phyloP scores from a whole-genome alignment of 768 basidiomycete species.

The Pseudohyphozyma bogoriensis region DNA sequence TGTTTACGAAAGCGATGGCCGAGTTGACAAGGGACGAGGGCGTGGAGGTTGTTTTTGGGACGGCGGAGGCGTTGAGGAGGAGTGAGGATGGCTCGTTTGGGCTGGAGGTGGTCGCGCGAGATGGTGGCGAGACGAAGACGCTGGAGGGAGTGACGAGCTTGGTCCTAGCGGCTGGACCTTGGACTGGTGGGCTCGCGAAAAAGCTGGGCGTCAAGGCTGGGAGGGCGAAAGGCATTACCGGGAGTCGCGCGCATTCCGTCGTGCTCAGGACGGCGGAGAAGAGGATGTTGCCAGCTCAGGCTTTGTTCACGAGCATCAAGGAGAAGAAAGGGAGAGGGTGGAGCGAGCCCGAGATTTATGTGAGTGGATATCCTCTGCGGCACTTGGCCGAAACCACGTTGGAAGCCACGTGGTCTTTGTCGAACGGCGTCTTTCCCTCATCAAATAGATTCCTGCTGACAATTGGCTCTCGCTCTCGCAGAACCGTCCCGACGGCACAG shows the following conservation, averaged over 20 bases:
- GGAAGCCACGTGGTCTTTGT: background rate
- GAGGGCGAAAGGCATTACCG: constrained; percentile 26
- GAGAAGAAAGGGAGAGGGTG: constrained; percentile 33
- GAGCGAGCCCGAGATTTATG: constrained; percentile 43
- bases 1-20: constrained; percentile 64
- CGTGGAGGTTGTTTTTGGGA: constrained; percentile 45
- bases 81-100: background rate
- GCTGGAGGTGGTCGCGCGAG: too few relatives aligned
- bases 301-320: constrained; percentile 61
- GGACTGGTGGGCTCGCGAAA: constrained; percentile 54
- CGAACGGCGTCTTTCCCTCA: background rate
- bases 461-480: background rate
- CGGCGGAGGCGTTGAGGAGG: constrained; percentile 23
- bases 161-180: constrained; percentile 73
- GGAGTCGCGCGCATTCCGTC: constrained; percentile 39
- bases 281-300: constrained; percentile 20
- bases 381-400: constrained; percentile 34
- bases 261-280: constrained; percentile 36
- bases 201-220: constrained; percentile 32
- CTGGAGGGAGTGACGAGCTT: too few relatives aligned
- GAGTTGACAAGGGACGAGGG: constrained; percentile 52
- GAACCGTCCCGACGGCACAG: constrained; percentile 36
- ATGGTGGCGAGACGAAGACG: too few relatives aligned
- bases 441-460: background rate
- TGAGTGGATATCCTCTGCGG: constrained; percentile 9